Evolutionary conservation across 208 protist species (phyloP).

Genomic region (Kentomonas sorsogonicus): DNA sequence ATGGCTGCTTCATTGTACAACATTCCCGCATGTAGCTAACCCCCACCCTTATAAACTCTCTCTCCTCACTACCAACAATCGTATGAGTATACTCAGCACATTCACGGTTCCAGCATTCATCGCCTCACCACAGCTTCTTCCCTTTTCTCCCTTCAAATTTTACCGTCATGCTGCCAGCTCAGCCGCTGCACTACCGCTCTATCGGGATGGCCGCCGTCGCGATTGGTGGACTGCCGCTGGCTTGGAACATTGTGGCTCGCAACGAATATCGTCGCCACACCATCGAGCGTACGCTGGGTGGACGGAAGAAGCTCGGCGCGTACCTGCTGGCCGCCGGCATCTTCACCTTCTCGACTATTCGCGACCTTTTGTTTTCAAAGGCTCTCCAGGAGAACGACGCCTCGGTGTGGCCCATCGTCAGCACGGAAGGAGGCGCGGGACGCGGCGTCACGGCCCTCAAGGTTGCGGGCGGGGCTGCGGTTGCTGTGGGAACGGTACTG

Average conservation of each 20-base stretch:
- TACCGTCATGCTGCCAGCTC: neutral
- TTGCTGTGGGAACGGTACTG: constrained; percentile 49
- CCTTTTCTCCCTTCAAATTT: neutral
- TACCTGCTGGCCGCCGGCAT: constrained; percentile 86
- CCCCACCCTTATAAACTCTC: no score
- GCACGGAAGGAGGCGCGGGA: neutral
- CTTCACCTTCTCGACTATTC: constrained; percentile 50
- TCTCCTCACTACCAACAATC: neutral
- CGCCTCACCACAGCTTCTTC: neutral
- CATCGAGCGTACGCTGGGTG: constrained; percentile 41
- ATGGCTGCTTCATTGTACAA: no score
- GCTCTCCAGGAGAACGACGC: constrained; percentile 46
- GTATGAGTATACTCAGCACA: neutral
- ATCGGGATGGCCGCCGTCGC: constrained; percentile 34
- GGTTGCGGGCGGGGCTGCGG: constrained; percentile 23
- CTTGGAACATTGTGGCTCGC: constrained; percentile 90
- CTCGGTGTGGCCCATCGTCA: constrained; percentile 22
- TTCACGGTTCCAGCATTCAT: constrained; percentile 6
- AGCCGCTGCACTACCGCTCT: constrained; percentile 25
- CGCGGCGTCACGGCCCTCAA: neutral
- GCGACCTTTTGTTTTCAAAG: constrained; percentile 68
- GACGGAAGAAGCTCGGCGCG: constrained; percentile 46
- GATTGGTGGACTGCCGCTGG: constrained; percentile 61
- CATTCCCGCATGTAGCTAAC: no score
- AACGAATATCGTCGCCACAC: constrained; percentile 83